Evolutionary conservation across 768 basidiomycete genomes (phyloP).

Genomic region (Russula dissimulans): DNA sequence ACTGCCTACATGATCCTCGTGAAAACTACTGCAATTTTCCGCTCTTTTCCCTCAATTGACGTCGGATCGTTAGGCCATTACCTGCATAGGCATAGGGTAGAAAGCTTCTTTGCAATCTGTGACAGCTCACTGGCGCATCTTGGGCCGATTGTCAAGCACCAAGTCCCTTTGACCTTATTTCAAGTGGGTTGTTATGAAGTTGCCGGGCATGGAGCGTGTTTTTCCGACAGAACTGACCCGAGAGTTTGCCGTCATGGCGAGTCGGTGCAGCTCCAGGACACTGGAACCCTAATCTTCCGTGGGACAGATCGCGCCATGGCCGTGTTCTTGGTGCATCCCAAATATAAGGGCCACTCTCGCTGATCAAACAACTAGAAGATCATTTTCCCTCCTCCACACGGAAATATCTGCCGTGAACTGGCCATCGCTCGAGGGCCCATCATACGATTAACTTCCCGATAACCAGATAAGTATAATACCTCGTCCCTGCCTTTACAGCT

Average conservation of each 20-base stretch:
- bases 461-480: neutral
- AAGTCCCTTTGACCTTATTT: neutral
- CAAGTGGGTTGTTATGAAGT: neutral
- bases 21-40: neutral
- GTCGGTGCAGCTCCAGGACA: neutral
- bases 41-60: neutral
- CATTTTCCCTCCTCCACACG: conserved; percentile 3
- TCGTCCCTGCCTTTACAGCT: neutral
- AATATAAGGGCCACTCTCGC: conserved; percentile 10
- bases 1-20: neutral
- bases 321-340: conserved; percentile 9
- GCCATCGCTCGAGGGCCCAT: neutral
- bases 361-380: conserved; percentile 14
- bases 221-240: neutral
- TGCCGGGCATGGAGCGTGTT: neutral
- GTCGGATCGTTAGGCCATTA: neutral
- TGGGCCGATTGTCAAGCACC: conserved; percentile 2
- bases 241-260: neutral
- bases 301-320: conserved; percentile 11
- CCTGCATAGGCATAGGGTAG: neutral
- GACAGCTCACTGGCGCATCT: conserved; percentile 8
- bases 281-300: conserved; percentile 8
- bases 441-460: conserved; percentile 1
- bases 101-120: neutral
- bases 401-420: neutral